Evolutionary conservation across 345 rosid species (phyloP).

Genomic region (Eucalyptus curtisii): DNA sequence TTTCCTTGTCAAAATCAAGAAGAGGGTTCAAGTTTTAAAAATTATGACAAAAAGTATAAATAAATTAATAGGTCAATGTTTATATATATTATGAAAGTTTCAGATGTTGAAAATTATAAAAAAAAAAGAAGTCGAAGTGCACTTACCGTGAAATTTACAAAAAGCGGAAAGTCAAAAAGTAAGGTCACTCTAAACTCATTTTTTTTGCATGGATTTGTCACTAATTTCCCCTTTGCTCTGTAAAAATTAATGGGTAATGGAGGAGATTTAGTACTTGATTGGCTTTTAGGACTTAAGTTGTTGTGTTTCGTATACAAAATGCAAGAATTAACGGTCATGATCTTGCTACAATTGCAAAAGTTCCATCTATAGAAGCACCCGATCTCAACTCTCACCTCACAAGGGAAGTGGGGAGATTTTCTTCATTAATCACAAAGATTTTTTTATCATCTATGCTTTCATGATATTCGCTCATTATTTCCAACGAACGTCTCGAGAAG

Average conservation of each 20-base stretch:
- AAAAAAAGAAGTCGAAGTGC: not conserved
- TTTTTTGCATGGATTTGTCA: too few species aligned
- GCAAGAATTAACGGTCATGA: not conserved
- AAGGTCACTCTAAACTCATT: not conserved
- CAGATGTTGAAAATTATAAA: not conserved
- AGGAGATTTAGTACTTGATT: not conserved
- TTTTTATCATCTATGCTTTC: not conserved
- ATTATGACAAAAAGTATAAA: not conserved
- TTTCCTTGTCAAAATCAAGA: not conserved
- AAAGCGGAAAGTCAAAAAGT: not conserved
- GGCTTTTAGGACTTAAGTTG: not conserved
- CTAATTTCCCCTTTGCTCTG: not conserved
- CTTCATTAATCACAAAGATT: not conserved
- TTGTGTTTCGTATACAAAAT: too few species aligned
- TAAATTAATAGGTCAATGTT: not conserved
- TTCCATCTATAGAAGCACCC: not conserved
- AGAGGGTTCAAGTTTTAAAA: not conserved
- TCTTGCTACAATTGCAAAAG: not conserved
- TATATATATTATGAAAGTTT: not conserved
- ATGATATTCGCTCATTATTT: fast-evolving
- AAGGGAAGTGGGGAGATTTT: not conserved
- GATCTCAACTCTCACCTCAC: not conserved
- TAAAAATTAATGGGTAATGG: not conserved
- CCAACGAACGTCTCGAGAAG: too few species aligned
- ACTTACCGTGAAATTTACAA: not conserved